Evolutionary conservation across 345 rosid genomes (phyloP), one percentile per base, ranked within the genome.

Genomic region (Boechera divaricarpa): DNA sequence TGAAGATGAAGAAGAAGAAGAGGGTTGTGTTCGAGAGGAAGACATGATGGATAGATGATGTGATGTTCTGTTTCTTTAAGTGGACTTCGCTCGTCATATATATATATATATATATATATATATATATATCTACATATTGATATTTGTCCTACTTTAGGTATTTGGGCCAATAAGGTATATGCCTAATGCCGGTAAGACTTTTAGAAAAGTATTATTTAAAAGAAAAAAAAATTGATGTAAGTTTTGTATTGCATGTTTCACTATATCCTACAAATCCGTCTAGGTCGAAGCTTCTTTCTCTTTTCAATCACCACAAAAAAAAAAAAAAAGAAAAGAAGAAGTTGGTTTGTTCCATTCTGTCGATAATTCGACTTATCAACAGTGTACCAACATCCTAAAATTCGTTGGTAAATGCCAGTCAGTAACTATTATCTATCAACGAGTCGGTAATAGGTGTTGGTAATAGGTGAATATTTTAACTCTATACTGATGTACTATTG

Each of bases 1-100:
- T 69, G 85, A 80, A 38, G 89, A 78, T 6, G 77, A 66, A 56
- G 79, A 49, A 28, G 68, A 75, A 24, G 86, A 64, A 39, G 86
- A 76, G 65, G 57, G 69, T 65, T 80, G 80, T 56, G 77, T 63
- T 55, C 77, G 81, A 33, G 83, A 62, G 77, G 76, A 77, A 63
- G 83, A 75, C 81, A 80, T 77, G 63, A 53, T 35, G 45, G 35
- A 63, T 63, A 64, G 68, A 42, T 61, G 70, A 51, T 51, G 42
- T 58, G 51, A 57, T 65, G 74, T 33, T 66, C 6, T 67, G 74
- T 67, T 67, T 31, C 49, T 70, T 55, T 38, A 29, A 72, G 77
- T 71, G 77, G 81, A 72, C 77, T 78, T 67, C 44, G 48, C 73
- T 77, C 29, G 32, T 47, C 63, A 53, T 77, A 36, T 58, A 44